Evolutionary conservation across 768 basidiomycete genomes (phyloP), one percentile per base, ranked within the genome.

Genomic region (Pilatotrama ljubarskyi): DNA sequence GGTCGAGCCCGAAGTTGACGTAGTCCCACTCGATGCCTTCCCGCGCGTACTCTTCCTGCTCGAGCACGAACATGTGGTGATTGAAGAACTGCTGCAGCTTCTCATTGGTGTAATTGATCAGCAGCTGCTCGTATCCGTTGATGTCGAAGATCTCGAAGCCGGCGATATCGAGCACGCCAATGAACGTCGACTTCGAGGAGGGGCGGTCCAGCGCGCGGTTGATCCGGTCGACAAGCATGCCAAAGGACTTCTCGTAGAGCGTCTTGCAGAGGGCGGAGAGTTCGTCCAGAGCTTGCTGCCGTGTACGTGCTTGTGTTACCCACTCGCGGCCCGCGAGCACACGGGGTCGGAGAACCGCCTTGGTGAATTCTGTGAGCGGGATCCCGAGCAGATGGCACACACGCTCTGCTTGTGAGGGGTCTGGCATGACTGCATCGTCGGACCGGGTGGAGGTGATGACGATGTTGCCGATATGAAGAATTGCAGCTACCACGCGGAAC

Each of bases 51-150:
- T 99, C 97, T 72, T 99, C 97, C 71, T 99, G 97, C 77, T 99
- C 97, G 35, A 98, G 85, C 38, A 97, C 93, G 74, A 99, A 98
- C 97, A 98, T 98, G 73, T 98, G 97, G 74, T 98, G 94, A 69
- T 98, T 99, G 83, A 95, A 95, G 74, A 93, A 93, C 73, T 98
- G 96, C 72, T 98, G 96, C 9, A 98, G 82, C 70, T 91, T 96
- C 82, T 99, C 97, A 78, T 99, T 99, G 43, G 96, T 98, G 69
- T 92, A 96, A 71, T 99, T 99, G 84, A 99, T 99, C 67, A 96
- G 83, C 25, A 99, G 83, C 73, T 99, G 97, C 69, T 99, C 97
- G 73, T 98, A 99, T 9, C 90, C 90, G 72, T 98, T 98, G 68
- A 88, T 80, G 55, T 91, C 90, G 76, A 93, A 92, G 62, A 99